A percentile compares a stretch with the other conserved stretches of the same genome.
Evolutionary conservation across 768 basidiomycete genomes (phyloP).

Genomic region (Dioszegia crocea): DNA sequence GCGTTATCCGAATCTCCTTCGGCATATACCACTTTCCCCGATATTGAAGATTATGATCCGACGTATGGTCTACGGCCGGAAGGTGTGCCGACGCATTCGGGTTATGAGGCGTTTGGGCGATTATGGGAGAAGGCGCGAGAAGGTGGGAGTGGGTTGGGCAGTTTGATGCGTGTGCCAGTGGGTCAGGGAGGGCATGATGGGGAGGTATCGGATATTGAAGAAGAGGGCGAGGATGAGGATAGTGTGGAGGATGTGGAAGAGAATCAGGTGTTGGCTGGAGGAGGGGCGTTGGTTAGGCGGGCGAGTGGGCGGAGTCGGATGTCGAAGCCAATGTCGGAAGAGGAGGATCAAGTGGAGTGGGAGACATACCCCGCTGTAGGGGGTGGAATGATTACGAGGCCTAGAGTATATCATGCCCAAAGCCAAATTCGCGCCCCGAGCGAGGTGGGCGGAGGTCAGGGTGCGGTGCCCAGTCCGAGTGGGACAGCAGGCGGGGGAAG

Average conservation of each 20-base stretch:
- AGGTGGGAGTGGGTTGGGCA: slow-evolving; percentile 51
- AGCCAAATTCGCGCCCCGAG: slow-evolving; percentile 62
- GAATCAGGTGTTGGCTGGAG: background rate
- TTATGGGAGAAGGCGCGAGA: slow-evolving; percentile 55
- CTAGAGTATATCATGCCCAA: slow-evolving; percentile 79
- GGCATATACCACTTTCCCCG: slow-evolving; percentile 55
- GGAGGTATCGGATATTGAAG: slow-evolving; percentile 42
- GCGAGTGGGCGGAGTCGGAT: slow-evolving; percentile 9
- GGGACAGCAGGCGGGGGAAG: slow-evolving; percentile 36
- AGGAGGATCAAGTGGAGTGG: slow-evolving; percentile 61
- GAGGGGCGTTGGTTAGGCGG: background rate
- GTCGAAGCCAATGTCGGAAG: slow-evolving; percentile 11
- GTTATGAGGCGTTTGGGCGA: slow-evolving; percentile 71
- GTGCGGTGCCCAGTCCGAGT: slow-evolving; percentile 40
- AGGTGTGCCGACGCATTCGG: slow-evolving; percentile 76
- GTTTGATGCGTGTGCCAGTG: slow-evolving; percentile 51
- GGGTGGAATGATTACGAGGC: slow-evolving; percentile 79
- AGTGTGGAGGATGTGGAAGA: slow-evolving; percentile 11
- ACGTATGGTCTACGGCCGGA: slow-evolving; percentile 94
- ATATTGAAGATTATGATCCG: slow-evolving; percentile 86
- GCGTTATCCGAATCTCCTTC: slow-evolving; percentile 44
- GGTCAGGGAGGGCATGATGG: slow-evolving; percentile 51
- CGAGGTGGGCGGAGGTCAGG: slow-evolving; percentile 39
- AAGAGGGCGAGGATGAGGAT: slow-evolving; percentile 41
- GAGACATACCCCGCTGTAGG: slow-evolving; percentile 89